Percentiles rank a stretch among this genome's conserved stretches.
Evolutionary conservation across 768 basidiomycete genomes (phyloP).

Genomic region (Pisolithus albus): DNA sequence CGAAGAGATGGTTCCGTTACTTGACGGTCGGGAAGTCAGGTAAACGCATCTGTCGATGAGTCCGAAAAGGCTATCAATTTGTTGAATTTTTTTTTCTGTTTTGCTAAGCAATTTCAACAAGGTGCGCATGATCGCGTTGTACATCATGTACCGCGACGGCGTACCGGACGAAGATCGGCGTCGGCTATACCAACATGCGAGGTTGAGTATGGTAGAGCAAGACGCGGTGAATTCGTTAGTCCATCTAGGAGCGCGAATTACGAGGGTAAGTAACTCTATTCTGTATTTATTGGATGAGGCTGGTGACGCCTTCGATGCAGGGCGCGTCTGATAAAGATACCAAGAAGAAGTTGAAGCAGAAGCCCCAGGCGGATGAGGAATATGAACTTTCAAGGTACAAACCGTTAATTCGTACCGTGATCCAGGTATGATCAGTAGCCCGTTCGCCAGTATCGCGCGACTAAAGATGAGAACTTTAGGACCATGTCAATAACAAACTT

Average conservation of each 20-base stretch:
- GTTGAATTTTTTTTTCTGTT: too few species aligned
- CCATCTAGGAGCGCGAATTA: slow-evolving; percentile 76
- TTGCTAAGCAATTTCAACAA: slow-evolving; percentile 73
- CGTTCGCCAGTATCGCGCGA: not conserved
- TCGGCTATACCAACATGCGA: slow-evolving; percentile 90
- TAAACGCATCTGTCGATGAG: slow-evolving; percentile 29
- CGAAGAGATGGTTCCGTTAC: slow-evolving; percentile 96
- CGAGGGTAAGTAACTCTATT: slow-evolving; percentile 48
- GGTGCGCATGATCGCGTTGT: slow-evolving; percentile 92
- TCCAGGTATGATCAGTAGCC: slow-evolving; percentile 56
- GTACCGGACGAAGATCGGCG: slow-evolving; percentile 98
- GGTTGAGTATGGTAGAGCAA: slow-evolving; percentile 80
- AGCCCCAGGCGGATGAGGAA: slow-evolving; percentile 72
- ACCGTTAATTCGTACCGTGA: slow-evolving; percentile 69
- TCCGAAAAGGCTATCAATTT: not conserved
- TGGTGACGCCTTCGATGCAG: slow-evolving; percentile 31
- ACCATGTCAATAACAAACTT: slow-evolving; percentile 72
- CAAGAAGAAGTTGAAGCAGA: slow-evolving; percentile 78
- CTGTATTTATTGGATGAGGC: not conserved
- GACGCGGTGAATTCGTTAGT: slow-evolving; percentile 87
- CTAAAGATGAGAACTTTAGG: slow-evolving; percentile 39
- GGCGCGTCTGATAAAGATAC: slow-evolving; percentile 68
- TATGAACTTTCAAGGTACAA: slow-evolving; percentile 95
- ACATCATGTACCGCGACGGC: slow-evolving; percentile 91
- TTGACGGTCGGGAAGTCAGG: slow-evolving; percentile 84